These are phyloP conservation scores for Microsporum canis DNA, from an alignment of 2,329 filamentous ascomycete species.

Conservation along the genomic window DNA sequence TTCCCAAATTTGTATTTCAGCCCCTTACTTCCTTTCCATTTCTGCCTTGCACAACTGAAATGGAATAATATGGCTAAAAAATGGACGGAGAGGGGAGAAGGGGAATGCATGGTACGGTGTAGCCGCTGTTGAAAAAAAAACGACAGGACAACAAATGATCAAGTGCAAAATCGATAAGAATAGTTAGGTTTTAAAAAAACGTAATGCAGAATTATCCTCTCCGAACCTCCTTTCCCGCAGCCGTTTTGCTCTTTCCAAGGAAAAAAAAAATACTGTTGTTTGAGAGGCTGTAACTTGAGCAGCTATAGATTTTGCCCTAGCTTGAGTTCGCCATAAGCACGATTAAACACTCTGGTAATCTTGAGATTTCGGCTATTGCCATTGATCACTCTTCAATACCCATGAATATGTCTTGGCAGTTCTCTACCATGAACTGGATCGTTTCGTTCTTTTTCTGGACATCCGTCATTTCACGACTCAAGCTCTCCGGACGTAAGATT, in stretches of 20 bases:
- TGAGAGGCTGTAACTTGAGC: background rate
- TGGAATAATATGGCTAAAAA: background rate
- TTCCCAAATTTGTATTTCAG: background rate
- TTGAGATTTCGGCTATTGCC: background rate
- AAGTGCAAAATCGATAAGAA: background rate
- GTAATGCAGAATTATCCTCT: background rate
- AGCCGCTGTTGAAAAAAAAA: background rate
- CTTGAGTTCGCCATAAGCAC: background rate
- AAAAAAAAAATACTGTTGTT: background rate
- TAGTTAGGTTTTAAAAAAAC: background rate
- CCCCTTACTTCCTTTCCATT: background rate
- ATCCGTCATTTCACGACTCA: conserved; percentile 91
- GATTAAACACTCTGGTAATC: background rate
- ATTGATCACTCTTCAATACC: conserved; percentile 12
- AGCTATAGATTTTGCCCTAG: background rate
- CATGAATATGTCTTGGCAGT: conserved; percentile 69
- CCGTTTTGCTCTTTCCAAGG: background rate
- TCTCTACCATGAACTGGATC: conserved; percentile 86
- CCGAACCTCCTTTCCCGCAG: background rate
- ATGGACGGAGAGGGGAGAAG: background rate
- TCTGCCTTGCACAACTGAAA: background rate
- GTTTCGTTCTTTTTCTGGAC: conserved; percentile 88
- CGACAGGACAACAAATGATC: background rate
- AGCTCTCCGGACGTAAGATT: conserved; percentile 81
- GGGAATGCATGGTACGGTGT: background rate